Evolutionary conservation across 2,329 filamentous ascomycete species (phyloP), one percentile per base, ranked within the genome.

Genomic region (Nothophaeocryptopus gaeumannii): DNA sequence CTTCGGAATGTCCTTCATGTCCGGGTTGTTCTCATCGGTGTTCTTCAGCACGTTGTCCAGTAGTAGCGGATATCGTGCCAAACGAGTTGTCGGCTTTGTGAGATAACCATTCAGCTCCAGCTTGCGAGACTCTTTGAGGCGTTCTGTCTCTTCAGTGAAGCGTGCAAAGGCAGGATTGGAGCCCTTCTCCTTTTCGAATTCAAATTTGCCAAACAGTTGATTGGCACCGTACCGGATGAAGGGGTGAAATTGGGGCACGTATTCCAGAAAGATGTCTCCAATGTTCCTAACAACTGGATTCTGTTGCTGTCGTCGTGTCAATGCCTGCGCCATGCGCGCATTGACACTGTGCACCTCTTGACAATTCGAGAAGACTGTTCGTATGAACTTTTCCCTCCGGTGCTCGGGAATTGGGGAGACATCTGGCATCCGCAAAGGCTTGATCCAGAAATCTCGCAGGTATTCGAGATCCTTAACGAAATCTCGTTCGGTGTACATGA

Each of bases 401-500:
- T 89, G 84, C 58, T 93, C 83, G 5, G 93, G 92, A 56, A 99
- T 95, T 0, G 91, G 92, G 3, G 92, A 96, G 13, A 79, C 78
- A 49, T 80, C 80, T 13, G 86, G 84, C 26, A 86, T 88, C 42
- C 90, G 84, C 50, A 99, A 74, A 8, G 93, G 93, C 60, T 93
- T 81, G 74, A 99, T 96, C 93, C 93, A 99, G 76, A 97, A 99
- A 74, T 99, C 93, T 54, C 93, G 84, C 29, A 99, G 77, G 67
- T 99, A 99, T 71, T 99, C 93, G 63, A 99, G 77, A 70, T 99
- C 93, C 75, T 99, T 99, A 67, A 99, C 93, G 63, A 99, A 99
- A 72, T 99, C 93, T 61, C 93, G 83, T 70, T 99, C 93, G 0
- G 93, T 99, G 73, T 99, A 99, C 83, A 95, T 96, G 55, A 97